Conservation (phyloP, 2,329 filamentous ascomycete species). For the Monilinia fructigena region DNA sequence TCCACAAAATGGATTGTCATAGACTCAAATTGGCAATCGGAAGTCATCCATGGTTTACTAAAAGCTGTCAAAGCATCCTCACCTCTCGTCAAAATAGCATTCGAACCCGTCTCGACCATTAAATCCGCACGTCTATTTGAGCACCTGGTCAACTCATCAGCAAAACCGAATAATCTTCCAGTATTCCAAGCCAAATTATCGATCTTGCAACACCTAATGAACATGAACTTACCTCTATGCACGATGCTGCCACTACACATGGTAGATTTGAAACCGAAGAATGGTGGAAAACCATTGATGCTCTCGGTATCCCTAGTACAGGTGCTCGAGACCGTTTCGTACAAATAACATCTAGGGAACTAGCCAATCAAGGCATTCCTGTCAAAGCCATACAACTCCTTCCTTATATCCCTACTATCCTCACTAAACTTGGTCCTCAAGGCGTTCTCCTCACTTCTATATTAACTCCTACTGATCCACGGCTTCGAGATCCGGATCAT, state of each 20-base stretch:
- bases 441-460: conserved; percentile 68
- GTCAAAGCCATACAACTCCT: conserved; percentile 81
- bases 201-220: conserved; percentile 80
- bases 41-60: conserved; percentile 67
- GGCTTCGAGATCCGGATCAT: conserved; percentile 60
- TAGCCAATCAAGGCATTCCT: conserved; percentile 80
- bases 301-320: conserved; percentile 68
- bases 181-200: conserved; percentile 60
- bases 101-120: conserved; percentile 83
- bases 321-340: conserved; percentile 71
- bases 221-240: conserved; percentile 78
- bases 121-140: conserved; percentile 71
- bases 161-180: conserved; percentile 55
- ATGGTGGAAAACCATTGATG: conserved; percentile 81
- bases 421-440: conserved; percentile 74
- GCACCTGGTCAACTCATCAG: conserved; percentile 44
- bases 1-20: conserved; percentile 69
- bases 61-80: conserved; percentile 39
- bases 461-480: conserved; percentile 63
- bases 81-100: conserved; percentile 61
- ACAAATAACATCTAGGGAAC: conserved; percentile 59
- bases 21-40: conserved; percentile 80
- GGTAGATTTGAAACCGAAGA: conserved; percentile 65
- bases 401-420: conserved; percentile 80
- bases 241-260: conserved; percentile 63